Base-by-base conservation (phyloP, 1,139 yeast species). In the Candida labiduridarum region DNA sequence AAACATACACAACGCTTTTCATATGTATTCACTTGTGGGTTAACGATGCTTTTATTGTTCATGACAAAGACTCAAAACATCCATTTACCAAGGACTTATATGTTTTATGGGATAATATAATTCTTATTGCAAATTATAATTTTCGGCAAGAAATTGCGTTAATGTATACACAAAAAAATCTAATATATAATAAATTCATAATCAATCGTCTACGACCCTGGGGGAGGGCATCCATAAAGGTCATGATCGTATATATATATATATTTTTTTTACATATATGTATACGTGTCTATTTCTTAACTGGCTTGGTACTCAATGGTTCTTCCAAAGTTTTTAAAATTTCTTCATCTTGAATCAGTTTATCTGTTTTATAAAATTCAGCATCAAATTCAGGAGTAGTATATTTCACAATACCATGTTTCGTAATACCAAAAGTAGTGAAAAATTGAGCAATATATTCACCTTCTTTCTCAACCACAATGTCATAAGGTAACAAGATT, bases 381-480 rank as follows among this genome's bases (percentile, higher is more conserved):
- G 69, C 65, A 56, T 82, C 74, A 57, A 85, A 82, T 31, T 80
- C 66, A 9, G 89, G 87, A 27, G 81, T 74, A 46, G 92, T 82
- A 62, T 84, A 78, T 73, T 81, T 83, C 59, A 85, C 82, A 59
- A 85, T 76, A 50, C 94, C 94, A 62, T 82, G 83, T 70, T 83
- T 83, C 66, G 92, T 87, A 60, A 88, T 69, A 47, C 89, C 92
- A 62, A 87, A 81, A 45, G 95, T 88, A 58, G 91, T 83, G 73
- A 84, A 87, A 68, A 76, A 84, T 72, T 87, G 91, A 39, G 89
- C 90, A 60, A 87, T 79, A 55, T 67, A 72, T 65, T 84, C 87
- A 52, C 84, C 87, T 59, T 84, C 85, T 73, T 83, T 85, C 64
- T 85, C 92, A 62, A 82, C 77, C 67, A 80, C 78, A 52, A 87